Conservation (phyloP, 495 filamentous ascomycete species). For the Melanomma pulvis-pyrius region DNA sequence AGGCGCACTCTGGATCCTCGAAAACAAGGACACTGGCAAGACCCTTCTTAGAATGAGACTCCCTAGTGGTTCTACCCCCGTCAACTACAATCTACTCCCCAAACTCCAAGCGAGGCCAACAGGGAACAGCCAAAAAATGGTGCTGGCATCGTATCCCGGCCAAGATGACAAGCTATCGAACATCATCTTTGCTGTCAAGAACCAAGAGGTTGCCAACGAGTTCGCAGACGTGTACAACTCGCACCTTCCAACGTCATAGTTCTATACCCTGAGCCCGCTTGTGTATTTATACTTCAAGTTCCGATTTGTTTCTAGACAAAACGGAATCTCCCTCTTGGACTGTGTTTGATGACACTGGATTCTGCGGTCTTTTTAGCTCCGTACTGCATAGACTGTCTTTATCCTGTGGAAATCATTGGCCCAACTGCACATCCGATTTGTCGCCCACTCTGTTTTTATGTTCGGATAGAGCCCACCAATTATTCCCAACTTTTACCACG, state of each 20-base stretch:
- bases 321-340: not conserved
- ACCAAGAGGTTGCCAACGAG: conserved; percentile 3
- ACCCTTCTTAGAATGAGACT: conserved; percentile 18
- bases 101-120: not conserved
- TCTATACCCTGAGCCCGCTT: not conserved
- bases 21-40: conserved; percentile 18
- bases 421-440: not conserved
- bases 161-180: not conserved
- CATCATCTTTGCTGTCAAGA: not conserved
- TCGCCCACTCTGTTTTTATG: not conserved
- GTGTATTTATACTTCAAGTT: not conserved
- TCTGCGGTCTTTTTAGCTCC: no score
- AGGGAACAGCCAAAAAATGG: conserved; percentile 8
- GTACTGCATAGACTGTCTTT: no score
- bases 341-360: no score
- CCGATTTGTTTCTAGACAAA: not conserved
- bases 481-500: not conserved
- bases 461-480: not conserved
- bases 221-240: conserved; percentile 12
- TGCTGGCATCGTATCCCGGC: not conserved
- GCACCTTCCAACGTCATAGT: not conserved
- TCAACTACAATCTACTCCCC: conserved; percentile 19
- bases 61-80: conserved; percentile 5
- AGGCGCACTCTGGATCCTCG: conserved; percentile 23
- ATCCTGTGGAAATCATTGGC: no score